phyloP scores from a whole-genome alignment of 352 stramenopile species.

The Phytophthora pluvialis region DNA sequence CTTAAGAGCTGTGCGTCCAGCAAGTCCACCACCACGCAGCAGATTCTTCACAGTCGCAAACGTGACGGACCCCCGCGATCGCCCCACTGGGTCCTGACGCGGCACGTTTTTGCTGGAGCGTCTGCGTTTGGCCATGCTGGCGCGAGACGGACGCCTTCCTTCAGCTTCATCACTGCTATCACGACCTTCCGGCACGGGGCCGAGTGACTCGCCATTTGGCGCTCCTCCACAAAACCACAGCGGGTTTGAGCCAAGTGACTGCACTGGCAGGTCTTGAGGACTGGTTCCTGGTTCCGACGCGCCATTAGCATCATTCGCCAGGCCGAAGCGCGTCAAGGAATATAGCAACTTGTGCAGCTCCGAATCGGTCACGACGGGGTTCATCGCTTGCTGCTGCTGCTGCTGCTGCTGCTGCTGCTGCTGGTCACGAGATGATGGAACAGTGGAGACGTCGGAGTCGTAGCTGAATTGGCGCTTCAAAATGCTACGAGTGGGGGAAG shows the following conservation, averaged over 20 bases:
- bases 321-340: constrained; percentile 58
- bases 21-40: constrained; percentile 53
- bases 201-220: constrained; percentile 4
- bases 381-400: constrained; percentile 19
- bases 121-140: constrained; percentile 19
- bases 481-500: constrained; percentile 44
- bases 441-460: constrained; percentile 52
- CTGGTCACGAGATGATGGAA: constrained; percentile 33
- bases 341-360: constrained; percentile 76
- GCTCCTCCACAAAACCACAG: constrained; percentile 23
- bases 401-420: constrained; percentile 33
- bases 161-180: constrained; percentile 15
- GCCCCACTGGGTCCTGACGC: constrained; percentile 14
- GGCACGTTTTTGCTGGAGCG: constrained; percentile 30
- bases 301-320: constrained; percentile 36
- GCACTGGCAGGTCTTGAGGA: constrained; percentile 10
- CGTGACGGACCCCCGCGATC: constrained; percentile 56
- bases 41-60: constrained; percentile 69
- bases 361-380: constrained; percentile 33
- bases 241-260: constrained; percentile 9
- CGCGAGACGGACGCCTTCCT: constrained; percentile 6
- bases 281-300: not conserved
- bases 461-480: constrained; percentile 53
- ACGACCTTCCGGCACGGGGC: not conserved
- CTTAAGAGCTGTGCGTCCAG: constrained; percentile 46